Evolutionary conservation across 768 basidiomycete species (phyloP).

Genomic region (Auricularia cornea): DNA sequence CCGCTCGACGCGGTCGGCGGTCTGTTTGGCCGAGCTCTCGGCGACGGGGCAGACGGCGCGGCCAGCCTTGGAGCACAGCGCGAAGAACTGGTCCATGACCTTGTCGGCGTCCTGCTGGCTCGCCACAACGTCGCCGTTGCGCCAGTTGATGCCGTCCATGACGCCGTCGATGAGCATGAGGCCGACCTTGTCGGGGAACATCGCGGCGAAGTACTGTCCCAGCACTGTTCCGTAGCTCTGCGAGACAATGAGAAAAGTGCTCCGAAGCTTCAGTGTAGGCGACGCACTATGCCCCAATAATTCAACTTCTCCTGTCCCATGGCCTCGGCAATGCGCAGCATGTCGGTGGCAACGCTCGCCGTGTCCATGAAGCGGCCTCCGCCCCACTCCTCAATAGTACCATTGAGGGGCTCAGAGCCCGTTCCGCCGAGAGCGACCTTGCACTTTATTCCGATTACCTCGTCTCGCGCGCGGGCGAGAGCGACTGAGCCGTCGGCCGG

Average conservation of each 20-base stretch:
- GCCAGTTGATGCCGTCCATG: neutral
- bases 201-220: neutral
- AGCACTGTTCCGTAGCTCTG: neutral
- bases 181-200: neutral
- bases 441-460: neutral
- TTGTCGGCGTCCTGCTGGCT: neutral
- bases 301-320: neutral
- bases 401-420: neutral
- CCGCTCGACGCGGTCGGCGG: neutral
- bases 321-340: neutral
- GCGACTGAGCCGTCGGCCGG: neutral
- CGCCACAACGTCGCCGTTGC: neutral
- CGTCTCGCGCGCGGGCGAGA: neutral
- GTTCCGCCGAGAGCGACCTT: neutral
- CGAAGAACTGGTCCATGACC: neutral
- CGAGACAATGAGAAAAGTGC: neutral
- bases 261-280: neutral
- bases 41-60: neutral
- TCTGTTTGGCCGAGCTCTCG: neutral
- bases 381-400: neutral
- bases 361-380: neutral
- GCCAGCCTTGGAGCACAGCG: neutral
- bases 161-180: neutral
- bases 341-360: neutral
- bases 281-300: neutral